These are phyloP conservation scores for Geotrichum cucujoidarum DNA, from an alignment of 1,139 yeast species.

Conservation along the genomic window DNA sequence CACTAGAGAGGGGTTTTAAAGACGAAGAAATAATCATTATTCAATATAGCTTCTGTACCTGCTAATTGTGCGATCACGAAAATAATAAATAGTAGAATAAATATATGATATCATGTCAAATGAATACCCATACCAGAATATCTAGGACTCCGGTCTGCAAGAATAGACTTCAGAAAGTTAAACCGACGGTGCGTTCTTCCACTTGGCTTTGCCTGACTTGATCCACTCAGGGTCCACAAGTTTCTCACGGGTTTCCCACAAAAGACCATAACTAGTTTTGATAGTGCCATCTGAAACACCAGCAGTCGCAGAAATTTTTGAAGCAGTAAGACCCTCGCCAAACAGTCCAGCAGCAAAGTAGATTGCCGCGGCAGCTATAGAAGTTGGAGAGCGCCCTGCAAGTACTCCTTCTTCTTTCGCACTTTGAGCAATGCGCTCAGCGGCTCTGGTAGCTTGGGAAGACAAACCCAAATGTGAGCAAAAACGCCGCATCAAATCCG, in stretches of 20 bases:
- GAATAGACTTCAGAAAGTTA: no score
- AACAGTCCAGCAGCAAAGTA: constrained; percentile 87
- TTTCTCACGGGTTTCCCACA: constrained; percentile 68
- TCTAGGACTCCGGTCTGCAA: no score
- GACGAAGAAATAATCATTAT: no score
- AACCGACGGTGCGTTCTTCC: constrained; percentile 55
- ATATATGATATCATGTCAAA: neutral
- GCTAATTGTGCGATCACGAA: no score
- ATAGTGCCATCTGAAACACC: constrained; percentile 98
- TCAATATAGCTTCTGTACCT: no score
- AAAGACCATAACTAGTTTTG: constrained; percentile 80
- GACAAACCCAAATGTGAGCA: constrained; percentile 90
- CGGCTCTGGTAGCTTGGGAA: constrained; percentile 83
- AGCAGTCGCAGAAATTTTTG: constrained; percentile 85
- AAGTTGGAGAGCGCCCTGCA: constrained; percentile 95
- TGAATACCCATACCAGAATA: no score
- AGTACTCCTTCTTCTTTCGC: constrained; percentile 89
- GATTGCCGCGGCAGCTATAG: constrained; percentile 96
- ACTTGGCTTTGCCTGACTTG: constrained; percentile 52
- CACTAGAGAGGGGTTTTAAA: no score
- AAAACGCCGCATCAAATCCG: constrained; percentile 86
- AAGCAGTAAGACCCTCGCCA: constrained; percentile 58
- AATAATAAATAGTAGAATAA: no score
- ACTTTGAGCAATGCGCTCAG: constrained; percentile 84
- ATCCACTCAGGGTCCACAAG: constrained; percentile 79